Percentiles rank a stretch among this genome's conserved stretches.
Evolutionary conservation across 768 basidiomycete species (phyloP).

Genomic region (Royoungia palumana): DNA sequence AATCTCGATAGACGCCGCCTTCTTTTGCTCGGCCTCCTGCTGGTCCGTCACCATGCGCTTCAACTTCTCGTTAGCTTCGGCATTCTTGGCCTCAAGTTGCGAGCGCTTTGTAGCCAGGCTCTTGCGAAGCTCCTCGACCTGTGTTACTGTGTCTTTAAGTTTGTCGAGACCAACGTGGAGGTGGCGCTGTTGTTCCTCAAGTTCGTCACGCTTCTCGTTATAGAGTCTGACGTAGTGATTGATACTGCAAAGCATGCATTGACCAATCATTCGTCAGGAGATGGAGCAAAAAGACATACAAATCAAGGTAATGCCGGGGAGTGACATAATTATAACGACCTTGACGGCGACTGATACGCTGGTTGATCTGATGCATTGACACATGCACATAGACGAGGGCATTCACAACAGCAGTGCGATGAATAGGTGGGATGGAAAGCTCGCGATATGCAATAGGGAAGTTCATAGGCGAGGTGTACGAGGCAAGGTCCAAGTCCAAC

Average conservation of each 20-base stretch:
- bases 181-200: constrained; percentile 98
- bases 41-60: constrained; percentile 98
- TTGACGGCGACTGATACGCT: constrained; percentile 83
- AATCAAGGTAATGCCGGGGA: constrained; percentile 96
- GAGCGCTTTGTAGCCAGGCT: constrained; percentile 92
- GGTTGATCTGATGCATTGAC: constrained; percentile 85
- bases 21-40: constrained; percentile 98
- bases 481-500: constrained; percentile 84
- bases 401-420: constrained; percentile 89
- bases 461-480: constrained; percentile 71
- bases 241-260: constrained; percentile 54
- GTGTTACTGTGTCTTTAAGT: constrained; percentile 89
- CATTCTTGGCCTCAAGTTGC: constrained; percentile 89
- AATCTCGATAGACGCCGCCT: constrained; percentile 92
- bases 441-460: constrained; percentile 91
- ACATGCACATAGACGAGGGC: constrained; percentile 90
- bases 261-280: background rate
- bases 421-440: constrained; percentile 80
- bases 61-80: constrained; percentile 95
- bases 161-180: constrained; percentile 98
- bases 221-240: constrained; percentile 95
- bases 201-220: constrained; percentile 93
- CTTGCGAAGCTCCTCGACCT: constrained; percentile 94
- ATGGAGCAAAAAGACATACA: constrained; percentile 58
- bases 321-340: constrained; percentile 98